phyloP scores from a whole-genome alignment of 768 basidiomycete species.

The Mycena galericulata region DNA sequence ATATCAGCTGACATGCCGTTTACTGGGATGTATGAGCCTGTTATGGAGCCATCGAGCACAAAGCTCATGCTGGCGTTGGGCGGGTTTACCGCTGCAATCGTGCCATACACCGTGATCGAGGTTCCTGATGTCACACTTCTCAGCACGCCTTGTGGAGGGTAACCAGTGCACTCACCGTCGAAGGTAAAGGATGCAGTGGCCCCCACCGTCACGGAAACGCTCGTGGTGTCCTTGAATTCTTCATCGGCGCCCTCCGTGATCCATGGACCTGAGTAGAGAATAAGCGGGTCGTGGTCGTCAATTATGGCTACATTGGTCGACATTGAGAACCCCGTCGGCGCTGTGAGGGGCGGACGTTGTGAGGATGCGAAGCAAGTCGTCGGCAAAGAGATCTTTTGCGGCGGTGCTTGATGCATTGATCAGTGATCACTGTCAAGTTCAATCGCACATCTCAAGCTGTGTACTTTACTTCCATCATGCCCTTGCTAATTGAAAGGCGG shows the following conservation, averaged over 20 bases:
- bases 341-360: not conserved
- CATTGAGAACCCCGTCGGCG: slow-evolving; percentile 3
- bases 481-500: too few species aligned
- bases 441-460: too few species aligned
- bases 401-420: too few species aligned
- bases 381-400: too few species aligned
- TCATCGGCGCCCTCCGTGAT: not conserved
- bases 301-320: slow-evolving; percentile 13
- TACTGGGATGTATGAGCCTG: not conserved
- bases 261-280: slow-evolving; percentile 8
- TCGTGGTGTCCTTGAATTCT: slow-evolving; percentile 19
- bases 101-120: slow-evolving; percentile 4
- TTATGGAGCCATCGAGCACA: not conserved
- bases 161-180: not conserved
- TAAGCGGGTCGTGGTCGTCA: slow-evolving; percentile 10
- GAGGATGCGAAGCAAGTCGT: too few species aligned
- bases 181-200: slow-evolving; percentile 15
- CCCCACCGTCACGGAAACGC: not conserved
- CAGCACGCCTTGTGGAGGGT: not conserved
- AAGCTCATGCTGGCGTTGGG: too few species aligned
- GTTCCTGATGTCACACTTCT: not conserved
- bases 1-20: not conserved
- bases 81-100: not conserved
- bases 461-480: too few species aligned
- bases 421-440: too few species aligned